phyloP scores from a whole-genome alignment of 202 grass and related monocot species.

The Saccharum hybrid region DNA sequence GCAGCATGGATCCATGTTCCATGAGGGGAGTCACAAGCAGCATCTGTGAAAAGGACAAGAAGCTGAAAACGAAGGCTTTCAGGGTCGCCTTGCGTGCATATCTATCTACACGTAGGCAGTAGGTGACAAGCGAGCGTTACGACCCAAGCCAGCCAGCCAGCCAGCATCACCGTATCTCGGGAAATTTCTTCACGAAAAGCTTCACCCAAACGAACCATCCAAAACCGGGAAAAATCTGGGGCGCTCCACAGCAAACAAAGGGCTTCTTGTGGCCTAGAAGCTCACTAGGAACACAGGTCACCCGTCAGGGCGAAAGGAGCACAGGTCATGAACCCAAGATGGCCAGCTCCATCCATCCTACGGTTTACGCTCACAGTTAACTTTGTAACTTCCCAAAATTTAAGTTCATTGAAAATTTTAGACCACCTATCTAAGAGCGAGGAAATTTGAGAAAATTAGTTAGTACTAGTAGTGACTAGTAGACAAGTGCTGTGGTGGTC shows the following conservation, averaged over 20 bases:
- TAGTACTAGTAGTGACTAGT: neutral
- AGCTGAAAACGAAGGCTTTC: slow-evolving; percentile 13
- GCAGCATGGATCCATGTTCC: neutral
- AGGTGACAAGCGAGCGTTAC: slow-evolving; percentile 47
- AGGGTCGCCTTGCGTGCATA: slow-evolving; percentile 31
- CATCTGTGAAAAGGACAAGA: slow-evolving; percentile 39
- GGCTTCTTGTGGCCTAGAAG: slow-evolving; percentile 15
- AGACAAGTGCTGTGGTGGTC: neutral
- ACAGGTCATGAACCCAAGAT: neutral
- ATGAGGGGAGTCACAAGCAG: neutral
- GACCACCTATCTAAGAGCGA: too few relatives aligned
- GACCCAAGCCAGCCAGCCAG: neutral
- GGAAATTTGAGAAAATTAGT: neutral
- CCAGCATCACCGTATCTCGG: slow-evolving; percentile 28
- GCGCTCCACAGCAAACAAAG: neutral
- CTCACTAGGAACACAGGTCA: neutral
- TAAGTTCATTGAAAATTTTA: neutral
- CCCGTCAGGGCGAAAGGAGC: slow-evolving; percentile 10
- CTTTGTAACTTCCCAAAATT: neutral
- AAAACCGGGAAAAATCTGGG: slow-evolving; percentile 28
- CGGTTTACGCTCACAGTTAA: neutral
- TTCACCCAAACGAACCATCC: slow-evolving; percentile 32
- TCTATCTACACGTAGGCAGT: slow-evolving; percentile 57
- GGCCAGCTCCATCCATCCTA: neutral
- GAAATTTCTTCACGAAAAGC: slow-evolving; percentile 49